A percentile compares a stretch with the other conserved stretches of the same genome.
Evolutionary conservation across 177 flowering plant genomes (phyloP).

Genomic region (Telopea speciosissima): DNA sequence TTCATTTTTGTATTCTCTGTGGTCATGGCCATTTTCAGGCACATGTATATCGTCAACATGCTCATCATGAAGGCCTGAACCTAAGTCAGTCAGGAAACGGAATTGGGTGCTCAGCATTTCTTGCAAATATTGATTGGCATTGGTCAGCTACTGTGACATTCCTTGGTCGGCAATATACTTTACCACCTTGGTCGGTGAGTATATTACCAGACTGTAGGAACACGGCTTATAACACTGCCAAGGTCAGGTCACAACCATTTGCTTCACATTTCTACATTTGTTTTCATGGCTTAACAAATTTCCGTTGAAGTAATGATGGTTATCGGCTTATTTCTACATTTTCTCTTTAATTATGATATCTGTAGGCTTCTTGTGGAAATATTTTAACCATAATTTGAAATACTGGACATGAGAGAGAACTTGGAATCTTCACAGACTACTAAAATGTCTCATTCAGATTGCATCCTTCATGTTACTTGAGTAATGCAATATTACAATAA

Average conservation of each 20-base stretch:
- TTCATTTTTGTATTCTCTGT: neutral
- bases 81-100: conserved; percentile 19
- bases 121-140: conserved; percentile 82
- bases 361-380: neutral
- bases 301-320: neutral
- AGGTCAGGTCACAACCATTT: conserved; percentile 35
- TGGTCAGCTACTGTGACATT: conserved; percentile 49
- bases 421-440: neutral
- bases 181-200: conserved; percentile 97
- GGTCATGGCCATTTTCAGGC: conserved; percentile 44
- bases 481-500: too few species aligned
- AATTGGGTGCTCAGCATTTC: conserved; percentile 75
- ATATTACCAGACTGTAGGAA: conserved; percentile 81
- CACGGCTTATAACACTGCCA: conserved; percentile 78
- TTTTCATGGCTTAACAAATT: neutral
- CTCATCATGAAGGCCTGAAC: conserved; percentile 20
- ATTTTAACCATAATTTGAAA: neutral
- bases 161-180: conserved; percentile 44
- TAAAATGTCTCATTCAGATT: too few species aligned
- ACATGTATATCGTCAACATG: conserved; percentile 47
- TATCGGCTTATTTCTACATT: neutral
- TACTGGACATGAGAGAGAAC: neutral
- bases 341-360: neutral
- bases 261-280: neutral
- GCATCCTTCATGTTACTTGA: too few species aligned